Evolutionary conservation across 148 eudicot species (phyloP), one percentile per base, ranked within the genome.

Genomic region (Chenopodium formosanum): DNA sequence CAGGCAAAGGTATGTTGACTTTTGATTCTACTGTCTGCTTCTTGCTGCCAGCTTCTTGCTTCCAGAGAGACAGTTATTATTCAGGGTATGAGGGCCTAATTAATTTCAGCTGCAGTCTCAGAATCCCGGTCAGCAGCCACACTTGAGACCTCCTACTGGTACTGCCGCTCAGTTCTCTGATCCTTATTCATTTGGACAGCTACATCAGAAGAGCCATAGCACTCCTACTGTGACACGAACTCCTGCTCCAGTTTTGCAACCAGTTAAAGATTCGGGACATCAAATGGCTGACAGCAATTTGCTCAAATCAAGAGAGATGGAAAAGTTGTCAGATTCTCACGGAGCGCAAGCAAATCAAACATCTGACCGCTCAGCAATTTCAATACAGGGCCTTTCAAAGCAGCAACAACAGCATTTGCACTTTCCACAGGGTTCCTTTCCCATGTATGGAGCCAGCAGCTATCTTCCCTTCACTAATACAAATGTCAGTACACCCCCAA

Each of bases 371-470:
- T 70, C 90, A 23, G 66, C 86, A 16, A 82, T 80, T 65, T 82
- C 91, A 60, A 63, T 86, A 8, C 95, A 89, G 81, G 97, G 97
- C 31, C 91, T 92, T 85, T 82, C 81, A 70, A 93, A 91, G 81
- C 90, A 87, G 87, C 97, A 91, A 74, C 92, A 90, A 70, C 97
- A 92, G 65, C 91, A 92, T 79, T 63, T 90, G 86, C 97, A 91
- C 82, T 92, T 91, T 82, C 75, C 97, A 25, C 96, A 89, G 70
- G n/a, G 88, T 50, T 88, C 94, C 65, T 88, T 86, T 85, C 88
- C 97, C 48, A 80, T 90, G 85, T 87, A 88, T 86, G 99, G 91
- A 81, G 87, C 73, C 65, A 83, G 87, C 58, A 89, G 70, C 82
- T 86, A 84, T 87, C 79, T 79, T 60, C 87, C 91, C 63, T 86